Percentiles rank a stretch among this genome's conserved stretches.
Evolutionary conservation across 1,284 basidiomycete genomes (phyloP).

Genomic region (Thecaphora thlaspeos): DNA sequence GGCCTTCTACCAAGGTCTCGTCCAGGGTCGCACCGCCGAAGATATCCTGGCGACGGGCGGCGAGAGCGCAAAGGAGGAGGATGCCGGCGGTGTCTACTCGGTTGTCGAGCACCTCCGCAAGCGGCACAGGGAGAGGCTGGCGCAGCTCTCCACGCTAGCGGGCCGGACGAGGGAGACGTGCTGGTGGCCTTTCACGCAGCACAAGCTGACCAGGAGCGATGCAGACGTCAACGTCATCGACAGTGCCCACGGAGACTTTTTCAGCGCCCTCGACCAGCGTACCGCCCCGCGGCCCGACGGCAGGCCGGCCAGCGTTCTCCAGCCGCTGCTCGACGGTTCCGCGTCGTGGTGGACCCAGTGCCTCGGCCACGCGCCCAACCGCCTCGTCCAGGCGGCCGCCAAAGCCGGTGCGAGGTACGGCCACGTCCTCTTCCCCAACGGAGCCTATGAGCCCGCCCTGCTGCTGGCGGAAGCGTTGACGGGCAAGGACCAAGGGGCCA

Average conservation of each 20-base stretch:
- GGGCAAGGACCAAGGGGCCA: conserved; percentile 51
- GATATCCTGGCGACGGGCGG: conserved; percentile 3
- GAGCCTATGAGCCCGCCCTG: conserved; percentile 81
- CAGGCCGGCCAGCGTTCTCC: conserved; percentile 60
- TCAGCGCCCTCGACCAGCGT: conserved; percentile 64
- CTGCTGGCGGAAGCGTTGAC: conserved; percentile 71
- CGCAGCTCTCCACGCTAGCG: conserved; percentile 75
- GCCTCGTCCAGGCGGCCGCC: conserved; percentile 81
- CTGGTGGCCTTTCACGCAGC: conserved; percentile 99
- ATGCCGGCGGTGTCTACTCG: conserved; percentile 61
- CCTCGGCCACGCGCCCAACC: conserved; percentile 77
- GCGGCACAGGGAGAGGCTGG: conserved; percentile 67
- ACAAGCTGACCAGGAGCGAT: conserved; percentile 59
- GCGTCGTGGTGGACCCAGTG: conserved; percentile 99
- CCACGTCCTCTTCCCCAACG: conserved; percentile 92
- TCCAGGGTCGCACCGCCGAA: conserved; percentile 28
- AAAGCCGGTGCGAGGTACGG: conserved; percentile 88
- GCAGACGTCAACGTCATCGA: conserved; percentile 68
- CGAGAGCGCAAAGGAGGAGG: conserved; percentile 9
- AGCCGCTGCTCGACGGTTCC: conserved; percentile 80
- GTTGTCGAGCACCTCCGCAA: conserved; percentile 68
- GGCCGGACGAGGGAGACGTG: conserved; percentile 72
- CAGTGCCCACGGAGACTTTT: conserved; percentile 77
- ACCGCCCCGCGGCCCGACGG: background rate
- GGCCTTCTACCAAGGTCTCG: conserved; percentile 67